phyloP scores from a whole-genome alignment of 2,329 filamentous ascomycete species.

The Sporothrix mexicana region DNA sequence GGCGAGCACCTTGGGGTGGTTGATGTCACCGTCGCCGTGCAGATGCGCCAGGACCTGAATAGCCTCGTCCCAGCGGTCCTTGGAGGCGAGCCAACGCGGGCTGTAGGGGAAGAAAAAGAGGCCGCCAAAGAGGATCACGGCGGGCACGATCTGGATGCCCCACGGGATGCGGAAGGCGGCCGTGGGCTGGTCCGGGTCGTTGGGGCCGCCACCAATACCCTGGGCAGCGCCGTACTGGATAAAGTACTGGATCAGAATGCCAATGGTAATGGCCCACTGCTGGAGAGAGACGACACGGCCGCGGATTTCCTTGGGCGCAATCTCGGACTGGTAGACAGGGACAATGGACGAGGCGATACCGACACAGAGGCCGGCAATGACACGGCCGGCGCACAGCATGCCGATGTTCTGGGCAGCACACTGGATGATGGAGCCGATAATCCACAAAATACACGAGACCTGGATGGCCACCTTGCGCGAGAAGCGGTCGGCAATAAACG shows the following conservation, averaged over 20 bases:
- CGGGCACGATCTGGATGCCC: conserved; percentile 65
- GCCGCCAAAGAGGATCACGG: conserved; percentile 57
- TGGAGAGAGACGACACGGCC: conserved; percentile 69
- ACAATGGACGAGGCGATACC: conserved; percentile 75
- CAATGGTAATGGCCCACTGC: conserved; percentile 69
- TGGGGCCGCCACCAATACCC: conserved; percentile 55
- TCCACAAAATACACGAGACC: conserved; percentile 58
- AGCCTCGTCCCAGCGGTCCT: conserved; percentile 71
- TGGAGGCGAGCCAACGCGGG: conserved; percentile 74
- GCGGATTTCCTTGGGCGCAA: conserved; percentile 63
- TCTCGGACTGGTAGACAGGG: conserved; percentile 72
- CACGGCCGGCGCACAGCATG: conserved; percentile 74
- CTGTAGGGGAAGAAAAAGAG: conserved; percentile 69
- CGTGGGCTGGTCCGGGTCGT: conserved; percentile 57
- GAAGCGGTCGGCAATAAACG: conserved; percentile 57
- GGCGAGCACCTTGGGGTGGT: conserved; percentile 65
- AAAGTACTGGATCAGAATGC: conserved; percentile 58
- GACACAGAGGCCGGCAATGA: conserved; percentile 74
- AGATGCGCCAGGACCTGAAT: conserved; percentile 62
- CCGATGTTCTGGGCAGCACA: conserved; percentile 67
- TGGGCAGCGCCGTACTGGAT: conserved; percentile 68
- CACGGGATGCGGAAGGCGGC: conserved; percentile 66
- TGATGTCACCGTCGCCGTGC: conserved; percentile 62
- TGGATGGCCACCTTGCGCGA: conserved; percentile 58
- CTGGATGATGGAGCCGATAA: conserved; percentile 60